Evolutionary conservation across 306 rosid species (phyloP).

Genomic region (Styphnolobium japonicum): DNA sequence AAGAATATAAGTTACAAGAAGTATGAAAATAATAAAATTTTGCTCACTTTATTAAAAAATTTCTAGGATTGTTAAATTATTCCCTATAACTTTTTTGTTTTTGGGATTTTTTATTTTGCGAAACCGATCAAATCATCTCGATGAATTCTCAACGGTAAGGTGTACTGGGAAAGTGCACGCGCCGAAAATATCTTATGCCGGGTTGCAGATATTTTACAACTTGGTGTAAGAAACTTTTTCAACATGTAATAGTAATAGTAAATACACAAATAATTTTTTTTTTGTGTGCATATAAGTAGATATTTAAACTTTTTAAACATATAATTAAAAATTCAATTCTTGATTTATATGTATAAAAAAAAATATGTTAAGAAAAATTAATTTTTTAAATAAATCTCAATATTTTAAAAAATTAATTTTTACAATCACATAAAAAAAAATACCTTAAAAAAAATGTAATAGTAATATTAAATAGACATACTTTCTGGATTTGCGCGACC

Average conservation of each 20-base stretch:
- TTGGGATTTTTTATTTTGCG: not conserved
- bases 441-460: too few species aligned
- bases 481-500: conserved; percentile 11
- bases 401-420: too few species aligned
- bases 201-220: not conserved
- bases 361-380: too few species aligned
- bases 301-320: too few species aligned
- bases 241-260: not conserved
- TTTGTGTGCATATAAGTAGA: too few species aligned
- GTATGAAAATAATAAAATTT: not conserved
- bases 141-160: not conserved
- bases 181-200: not conserved
- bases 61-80: not conserved
- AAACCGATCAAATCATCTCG: not conserved
- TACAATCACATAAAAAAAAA: too few species aligned
- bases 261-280: too few species aligned
- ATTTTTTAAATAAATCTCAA: too few species aligned
- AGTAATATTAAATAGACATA: not conserved
- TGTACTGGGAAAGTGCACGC: not conserved
- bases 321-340: too few species aligned
- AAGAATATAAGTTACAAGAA: not conserved
- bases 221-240: not conserved
- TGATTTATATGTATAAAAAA: too few species aligned
- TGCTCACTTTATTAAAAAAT: not conserved
- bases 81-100: not conserved